These are phyloP conservation scores for Camelina neglecta DNA, from an alignment of 345 rosid genomes.

Conservation along the genomic window DNA sequence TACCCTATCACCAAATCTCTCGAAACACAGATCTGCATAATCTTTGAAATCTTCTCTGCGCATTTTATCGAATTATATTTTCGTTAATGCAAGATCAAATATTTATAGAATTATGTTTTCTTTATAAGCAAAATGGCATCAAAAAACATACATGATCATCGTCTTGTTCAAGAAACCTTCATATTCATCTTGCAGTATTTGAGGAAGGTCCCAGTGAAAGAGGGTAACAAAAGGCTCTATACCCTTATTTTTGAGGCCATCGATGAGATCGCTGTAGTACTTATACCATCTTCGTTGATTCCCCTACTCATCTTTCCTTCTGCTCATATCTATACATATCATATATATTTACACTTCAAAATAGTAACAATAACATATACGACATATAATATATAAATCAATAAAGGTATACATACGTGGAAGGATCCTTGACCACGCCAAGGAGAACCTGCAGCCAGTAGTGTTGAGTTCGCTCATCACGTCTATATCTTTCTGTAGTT, in stretches of 20 bases:
- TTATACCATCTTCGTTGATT: background rate
- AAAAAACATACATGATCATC: conserved; percentile 10
- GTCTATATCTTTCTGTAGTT: conserved; percentile 36
- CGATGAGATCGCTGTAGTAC: background rate
- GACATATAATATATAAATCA: background rate
- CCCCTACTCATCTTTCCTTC: background rate
- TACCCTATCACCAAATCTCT: conserved; percentile 49
- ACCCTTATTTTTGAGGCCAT: background rate
- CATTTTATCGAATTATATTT: background rate
- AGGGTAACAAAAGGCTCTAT: background rate
- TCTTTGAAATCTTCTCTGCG: conserved; percentile 48
- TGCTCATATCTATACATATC: background rate
- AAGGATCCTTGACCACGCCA: conserved; percentile 43
- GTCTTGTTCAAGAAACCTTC: conserved; percentile 47
- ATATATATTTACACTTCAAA: background rate
- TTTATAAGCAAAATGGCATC: background rate
- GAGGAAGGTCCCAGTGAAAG: conserved; percentile 60
- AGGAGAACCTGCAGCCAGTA: conserved; percentile 36
- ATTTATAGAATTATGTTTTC: too few species aligned
- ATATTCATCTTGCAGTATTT: conserved; percentile 52
- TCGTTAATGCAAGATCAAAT: background rate
- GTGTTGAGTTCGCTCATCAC: conserved; percentile 10
- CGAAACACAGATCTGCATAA: conserved; percentile 49
- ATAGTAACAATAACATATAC: background rate
- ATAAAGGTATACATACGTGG: conserved; percentile 25